phyloP scores from a whole-genome alignment of 2,329 filamentous ascomycete species.

The Exophiala dermatitidis region DNA sequence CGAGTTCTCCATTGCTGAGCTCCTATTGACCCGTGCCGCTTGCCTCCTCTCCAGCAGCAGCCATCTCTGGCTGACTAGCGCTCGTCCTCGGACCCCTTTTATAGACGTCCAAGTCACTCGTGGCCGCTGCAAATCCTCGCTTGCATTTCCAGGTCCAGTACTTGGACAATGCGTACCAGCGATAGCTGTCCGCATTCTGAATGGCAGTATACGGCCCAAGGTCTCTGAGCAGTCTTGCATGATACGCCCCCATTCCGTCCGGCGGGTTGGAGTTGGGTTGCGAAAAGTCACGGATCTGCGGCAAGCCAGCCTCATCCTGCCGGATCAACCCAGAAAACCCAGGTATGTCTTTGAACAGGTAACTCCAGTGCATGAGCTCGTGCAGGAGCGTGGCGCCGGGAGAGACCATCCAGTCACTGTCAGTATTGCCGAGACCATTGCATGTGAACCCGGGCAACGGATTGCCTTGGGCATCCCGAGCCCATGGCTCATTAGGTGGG shows the following conservation, averaged over 20 bases:
- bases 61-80: neutral
- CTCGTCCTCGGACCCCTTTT: neutral
- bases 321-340: constrained; percentile 2
- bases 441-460: constrained; percentile 4
- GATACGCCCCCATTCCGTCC: neutral
- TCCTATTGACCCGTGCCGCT: neutral
- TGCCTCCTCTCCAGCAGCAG: neutral
- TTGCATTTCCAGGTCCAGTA: neutral
- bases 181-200: neutral
- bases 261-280: neutral
- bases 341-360: constrained; percentile 1
- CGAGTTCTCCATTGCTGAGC: neutral
- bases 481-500: neutral
- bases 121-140: neutral
- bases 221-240: neutral
- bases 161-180: neutral
- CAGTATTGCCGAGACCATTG: constrained; percentile 3
- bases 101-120: neutral
- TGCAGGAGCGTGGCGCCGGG: constrained; percentile 6
- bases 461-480: neutral
- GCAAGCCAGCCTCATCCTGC: constrained; percentile 1
- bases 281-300: constrained; percentile 4
- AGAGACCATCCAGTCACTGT: constrained; percentile 9
- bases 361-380: constrained; percentile 12
- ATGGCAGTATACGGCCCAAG: neutral